Conservation (phyloP, 1,139 yeast genomes). For the Yamadazyma friedrichii region DNA sequence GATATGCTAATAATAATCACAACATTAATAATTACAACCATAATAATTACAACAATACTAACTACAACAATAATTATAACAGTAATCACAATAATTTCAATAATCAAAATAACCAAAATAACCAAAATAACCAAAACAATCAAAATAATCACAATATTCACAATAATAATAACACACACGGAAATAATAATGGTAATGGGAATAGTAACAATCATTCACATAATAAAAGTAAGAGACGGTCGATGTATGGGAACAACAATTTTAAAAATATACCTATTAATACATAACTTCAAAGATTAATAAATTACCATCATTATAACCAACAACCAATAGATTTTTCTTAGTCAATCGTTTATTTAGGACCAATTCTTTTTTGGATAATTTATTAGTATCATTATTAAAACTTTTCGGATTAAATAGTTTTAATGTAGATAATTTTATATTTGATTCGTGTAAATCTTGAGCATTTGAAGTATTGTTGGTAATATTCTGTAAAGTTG, state of each 20-base stretch:
- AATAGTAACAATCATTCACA: not conserved
- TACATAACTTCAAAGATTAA: slow-evolving; percentile 11
- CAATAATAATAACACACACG: not conserved
- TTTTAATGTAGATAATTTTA: slow-evolving; percentile 18
- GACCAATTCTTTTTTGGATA: slow-evolving; percentile 4
- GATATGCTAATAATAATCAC: slow-evolving; percentile 2
- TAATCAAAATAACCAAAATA: slow-evolving; percentile 8
- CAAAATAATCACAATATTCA: not conserved
- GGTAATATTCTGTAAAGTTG: slow-evolving; percentile 14
- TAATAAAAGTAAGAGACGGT: slow-evolving; percentile 16
- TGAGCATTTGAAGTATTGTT: slow-evolving; percentile 12
- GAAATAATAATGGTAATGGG: slow-evolving; percentile 4
- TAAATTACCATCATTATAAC: slow-evolving; percentile 40
- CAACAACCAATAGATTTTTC: slow-evolving; percentile 25
- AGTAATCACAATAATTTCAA: slow-evolving; percentile 9
- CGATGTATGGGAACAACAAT: slow-evolving; percentile 17
- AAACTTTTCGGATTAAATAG: slow-evolving; percentile 7
- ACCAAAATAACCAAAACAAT: slow-evolving; percentile 3
- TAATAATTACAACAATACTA: slow-evolving; percentile 6
- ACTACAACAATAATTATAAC: slow-evolving; percentile 4
- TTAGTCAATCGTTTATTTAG: slow-evolving; percentile 11
- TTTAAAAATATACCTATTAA: slow-evolving; percentile 12
- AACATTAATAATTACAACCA: slow-evolving; percentile 10
- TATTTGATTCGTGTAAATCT: slow-evolving; percentile 10
- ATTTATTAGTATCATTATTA: not conserved